Evolutionary conservation across 2,329 filamentous ascomycete genomes (phyloP).

Genomic region (Colletotrichum orbiculare): DNA sequence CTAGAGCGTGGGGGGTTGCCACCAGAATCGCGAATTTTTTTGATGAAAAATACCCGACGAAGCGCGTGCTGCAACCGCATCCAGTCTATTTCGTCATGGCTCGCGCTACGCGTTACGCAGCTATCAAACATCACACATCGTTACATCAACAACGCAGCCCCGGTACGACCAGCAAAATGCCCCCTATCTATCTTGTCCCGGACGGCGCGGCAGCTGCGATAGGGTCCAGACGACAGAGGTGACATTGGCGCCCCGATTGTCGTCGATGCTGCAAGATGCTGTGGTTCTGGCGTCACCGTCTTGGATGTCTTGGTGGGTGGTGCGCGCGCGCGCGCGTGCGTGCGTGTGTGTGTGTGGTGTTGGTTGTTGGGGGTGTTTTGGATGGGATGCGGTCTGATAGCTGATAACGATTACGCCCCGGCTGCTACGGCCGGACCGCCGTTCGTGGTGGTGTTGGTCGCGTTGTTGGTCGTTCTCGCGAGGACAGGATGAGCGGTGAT

Average conservation of each 20-base stretch:
- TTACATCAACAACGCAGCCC: no score
- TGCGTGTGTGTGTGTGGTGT: neutral
- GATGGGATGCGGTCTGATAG: slow-evolving; percentile 17
- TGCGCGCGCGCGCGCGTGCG: neutral
- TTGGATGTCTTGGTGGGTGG: neutral
- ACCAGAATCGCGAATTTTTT: no score
- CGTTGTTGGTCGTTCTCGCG: neutral
- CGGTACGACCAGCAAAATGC: no score
- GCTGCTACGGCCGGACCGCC: slow-evolving; percentile 20
- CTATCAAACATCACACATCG: no score
- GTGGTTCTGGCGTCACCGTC: slow-evolving; percentile 34
- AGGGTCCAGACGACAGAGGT: slow-evolving; percentile 10
- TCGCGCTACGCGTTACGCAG: no score
- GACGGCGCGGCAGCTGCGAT: slow-evolving; percentile 1
- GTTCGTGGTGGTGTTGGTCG: neutral
- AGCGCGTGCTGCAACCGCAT: neutral
- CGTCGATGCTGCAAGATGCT: slow-evolving; percentile 35
- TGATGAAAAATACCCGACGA: no score
- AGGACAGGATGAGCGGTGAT: slow-evolving; percentile 3
- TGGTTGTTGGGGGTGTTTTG: slow-evolving; percentile 16
- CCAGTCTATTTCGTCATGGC: neutral
- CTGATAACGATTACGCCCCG: slow-evolving; percentile 23
- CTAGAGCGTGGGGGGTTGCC: no score
- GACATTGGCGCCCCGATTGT: slow-evolving; percentile 24
- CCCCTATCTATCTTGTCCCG: slow-evolving; percentile 13